A percentile compares a stretch with the other conserved stretches of the same genome.
Conservation (phyloP, 176 grass and related monocot genomes). For the Oryza officinalis region DNA sequence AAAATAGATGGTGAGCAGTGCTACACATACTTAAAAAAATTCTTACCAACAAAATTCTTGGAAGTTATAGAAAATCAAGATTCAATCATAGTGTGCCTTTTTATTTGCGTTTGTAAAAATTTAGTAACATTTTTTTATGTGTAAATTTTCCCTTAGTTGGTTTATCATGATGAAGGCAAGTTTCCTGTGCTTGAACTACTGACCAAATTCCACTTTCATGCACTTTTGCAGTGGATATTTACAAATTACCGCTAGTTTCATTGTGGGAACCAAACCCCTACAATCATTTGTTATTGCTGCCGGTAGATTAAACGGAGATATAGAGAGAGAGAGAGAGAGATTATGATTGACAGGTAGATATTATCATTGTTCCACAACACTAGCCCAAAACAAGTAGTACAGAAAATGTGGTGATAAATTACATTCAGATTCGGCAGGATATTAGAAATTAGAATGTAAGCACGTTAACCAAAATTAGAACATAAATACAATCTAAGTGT, state of each 20-base stretch:
- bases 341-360: background rate
- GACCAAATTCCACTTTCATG: slow-evolving; percentile 1
- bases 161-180: background rate
- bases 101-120: background rate
- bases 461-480: background rate
- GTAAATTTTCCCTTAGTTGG: too few relatives aligned
- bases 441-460: background rate
- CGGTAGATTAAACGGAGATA: slow-evolving; percentile 4
- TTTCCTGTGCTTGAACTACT: slow-evolving; percentile 4
- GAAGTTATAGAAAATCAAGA: background rate
- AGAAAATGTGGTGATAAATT: slow-evolving; percentile 23
- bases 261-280: background rate
- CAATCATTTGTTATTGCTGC: background rate
- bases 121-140: too few relatives aligned
- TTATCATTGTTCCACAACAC: slow-evolving; percentile 2
- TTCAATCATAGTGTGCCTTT: background rate
- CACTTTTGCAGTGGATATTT: background rate
- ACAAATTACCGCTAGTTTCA: background rate
- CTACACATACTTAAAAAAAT: background rate
- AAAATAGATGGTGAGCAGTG: background rate
- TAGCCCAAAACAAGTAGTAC: background rate
- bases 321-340: background rate
- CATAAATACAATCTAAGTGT: background rate
- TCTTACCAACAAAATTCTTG: background rate
- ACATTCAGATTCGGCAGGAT: background rate